Percentiles rank a stretch among this genome's conserved stretches.
phyloP scores from a whole-genome alignment of 2,329 filamentous ascomycete genomes.

The Hysterium pulicare region DNA sequence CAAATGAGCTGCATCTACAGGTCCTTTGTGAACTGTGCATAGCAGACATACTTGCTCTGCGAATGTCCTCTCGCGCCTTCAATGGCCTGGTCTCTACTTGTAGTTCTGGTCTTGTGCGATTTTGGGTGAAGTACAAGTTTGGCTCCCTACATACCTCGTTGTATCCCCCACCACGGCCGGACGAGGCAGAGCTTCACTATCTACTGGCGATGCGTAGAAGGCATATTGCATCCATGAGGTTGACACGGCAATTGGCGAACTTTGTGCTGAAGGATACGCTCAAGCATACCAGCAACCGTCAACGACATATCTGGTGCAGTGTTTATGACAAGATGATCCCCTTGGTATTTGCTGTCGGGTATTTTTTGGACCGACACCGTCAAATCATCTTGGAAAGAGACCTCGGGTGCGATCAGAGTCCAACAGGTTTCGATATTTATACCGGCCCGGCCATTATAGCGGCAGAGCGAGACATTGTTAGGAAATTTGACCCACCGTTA shows the following conservation, averaged over 20 bases:
- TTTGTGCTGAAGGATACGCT: constrained; percentile 29
- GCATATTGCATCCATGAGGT: constrained; percentile 33
- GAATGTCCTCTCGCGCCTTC: constrained; percentile 27
- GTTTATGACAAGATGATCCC: constrained; percentile 37
- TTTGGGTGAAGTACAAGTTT: constrained; percentile 31
- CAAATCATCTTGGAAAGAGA: constrained; percentile 15
- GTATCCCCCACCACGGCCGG: constrained; percentile 30
- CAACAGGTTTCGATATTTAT: constrained; percentile 34
- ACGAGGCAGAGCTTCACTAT: constrained; percentile 30
- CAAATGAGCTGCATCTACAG: constrained; percentile 32
- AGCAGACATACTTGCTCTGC: constrained; percentile 30
- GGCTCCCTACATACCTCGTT: constrained; percentile 31
- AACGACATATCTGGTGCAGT: constrained; percentile 32
- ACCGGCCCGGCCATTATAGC: constrained; percentile 26
- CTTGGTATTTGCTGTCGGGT: constrained; percentile 35
- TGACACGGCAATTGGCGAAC: constrained; percentile 32
- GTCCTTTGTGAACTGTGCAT: constrained; percentile 33
- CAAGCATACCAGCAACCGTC: constrained; percentile 22
- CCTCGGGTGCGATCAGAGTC: neutral
- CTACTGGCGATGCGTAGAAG: constrained; percentile 32
- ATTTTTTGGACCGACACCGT: constrained; percentile 34
- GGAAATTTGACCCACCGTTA: constrained; percentile 27
- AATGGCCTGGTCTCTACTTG: constrained; percentile 30
- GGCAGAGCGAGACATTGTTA: constrained; percentile 28
- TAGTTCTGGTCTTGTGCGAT: constrained; percentile 32